Conservation (phyloP, 371 early-diverging fungal species). For the Apophysomyces trapeziformis region DNA sequence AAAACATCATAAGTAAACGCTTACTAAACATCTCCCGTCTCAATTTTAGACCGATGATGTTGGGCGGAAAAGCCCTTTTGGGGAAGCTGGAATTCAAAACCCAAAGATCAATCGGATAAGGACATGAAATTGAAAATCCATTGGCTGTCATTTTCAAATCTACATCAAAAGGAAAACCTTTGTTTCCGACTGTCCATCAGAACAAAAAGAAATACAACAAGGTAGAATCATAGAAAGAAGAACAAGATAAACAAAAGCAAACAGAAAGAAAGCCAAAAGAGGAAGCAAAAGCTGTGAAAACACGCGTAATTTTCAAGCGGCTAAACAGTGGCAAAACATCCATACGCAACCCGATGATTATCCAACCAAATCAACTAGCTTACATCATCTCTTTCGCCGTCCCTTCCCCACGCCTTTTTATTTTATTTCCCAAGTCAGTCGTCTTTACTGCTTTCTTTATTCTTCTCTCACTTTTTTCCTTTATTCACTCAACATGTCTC, state of each 20-base stretch:
- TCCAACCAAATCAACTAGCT: conserved; percentile 2
- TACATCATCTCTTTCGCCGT: background rate
- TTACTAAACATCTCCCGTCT: conserved; percentile 2
- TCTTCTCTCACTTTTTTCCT: background rate
- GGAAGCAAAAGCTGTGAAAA: background rate
- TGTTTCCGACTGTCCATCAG: too few relatives aligned
- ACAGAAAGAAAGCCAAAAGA: background rate
- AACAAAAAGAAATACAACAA: too few relatives aligned
- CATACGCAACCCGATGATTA: background rate
- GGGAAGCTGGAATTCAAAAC: conserved; percentile 8
- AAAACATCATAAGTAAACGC: too few relatives aligned
- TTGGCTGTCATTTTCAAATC: too few relatives aligned
- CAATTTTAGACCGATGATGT: background rate
- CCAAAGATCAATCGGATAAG: conserved; percentile 11
- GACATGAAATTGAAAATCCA: too few relatives aligned
- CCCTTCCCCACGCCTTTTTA: conserved; percentile 1
- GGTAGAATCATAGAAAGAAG: too few relatives aligned
- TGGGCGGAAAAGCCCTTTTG: conserved; percentile 3
- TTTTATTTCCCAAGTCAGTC: background rate
- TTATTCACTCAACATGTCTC: conserved; percentile 5
- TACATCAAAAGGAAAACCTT: too few relatives aligned
- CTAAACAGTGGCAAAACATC: background rate
- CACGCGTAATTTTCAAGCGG: background rate
- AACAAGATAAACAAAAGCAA: background rate
- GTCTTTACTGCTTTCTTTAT: conserved; percentile 1